Conservation (phyloP, 805 yeast genomes). For the Ogataea polymorpha region DNA sequence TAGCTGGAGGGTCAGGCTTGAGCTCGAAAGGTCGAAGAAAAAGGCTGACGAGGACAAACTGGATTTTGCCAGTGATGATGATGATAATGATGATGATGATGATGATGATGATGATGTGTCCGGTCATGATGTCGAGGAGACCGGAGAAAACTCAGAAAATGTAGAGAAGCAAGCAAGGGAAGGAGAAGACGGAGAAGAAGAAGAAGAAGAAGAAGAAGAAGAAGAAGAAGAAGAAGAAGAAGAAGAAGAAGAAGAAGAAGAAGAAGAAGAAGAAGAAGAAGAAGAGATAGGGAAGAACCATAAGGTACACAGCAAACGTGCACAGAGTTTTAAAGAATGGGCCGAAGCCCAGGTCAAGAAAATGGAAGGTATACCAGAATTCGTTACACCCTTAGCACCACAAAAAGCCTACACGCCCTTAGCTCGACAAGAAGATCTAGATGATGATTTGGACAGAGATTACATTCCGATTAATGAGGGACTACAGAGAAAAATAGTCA, state of each 20-base stretch:
- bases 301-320: conserved; percentile 42
- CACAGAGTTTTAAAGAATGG: conserved; percentile 81
- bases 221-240: conserved; percentile 33
- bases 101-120: conserved; percentile 12
- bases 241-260: conserved; percentile 30
- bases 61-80: conserved; percentile 47
- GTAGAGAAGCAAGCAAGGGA: conserved; percentile 24
- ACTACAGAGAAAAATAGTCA: conserved; percentile 57
- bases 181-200: conserved; percentile 27
- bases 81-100: conserved; percentile 25
- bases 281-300: conserved; percentile 32
- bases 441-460: conserved; percentile 62
- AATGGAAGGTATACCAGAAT: conserved; percentile 56
- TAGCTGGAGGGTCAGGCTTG: conserved; percentile 69
- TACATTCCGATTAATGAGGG: conserved; percentile 55
- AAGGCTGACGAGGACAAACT: conserved; percentile 53
- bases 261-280: conserved; percentile 33
- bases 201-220: conserved; percentile 26
- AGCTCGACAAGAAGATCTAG: conserved; percentile 66
- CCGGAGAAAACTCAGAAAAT: conserved; percentile 24
- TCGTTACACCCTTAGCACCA: conserved; percentile 49
- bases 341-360: conserved; percentile 70
- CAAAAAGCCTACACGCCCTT: conserved; percentile 50
- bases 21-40: conserved; percentile 41
- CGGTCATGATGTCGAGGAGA: conserved; percentile 19